Base-by-base conservation (phyloP, 176 grass and related monocot species). In the Otatea glauca region DNA sequence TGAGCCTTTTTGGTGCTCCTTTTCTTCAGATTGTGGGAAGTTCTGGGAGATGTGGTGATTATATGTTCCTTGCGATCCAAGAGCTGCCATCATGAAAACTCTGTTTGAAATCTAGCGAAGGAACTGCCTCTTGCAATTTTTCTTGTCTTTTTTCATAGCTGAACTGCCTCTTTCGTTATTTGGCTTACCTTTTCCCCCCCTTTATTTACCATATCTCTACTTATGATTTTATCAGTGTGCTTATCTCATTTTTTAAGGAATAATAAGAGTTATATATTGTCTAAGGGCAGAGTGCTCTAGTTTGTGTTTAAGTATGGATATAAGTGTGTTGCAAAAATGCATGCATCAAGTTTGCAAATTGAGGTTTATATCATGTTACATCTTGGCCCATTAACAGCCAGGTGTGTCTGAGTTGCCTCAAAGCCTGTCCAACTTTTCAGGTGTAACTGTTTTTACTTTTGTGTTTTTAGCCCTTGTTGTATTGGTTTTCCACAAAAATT, bases 221-320 rank as follows among this genome's bases (percentile, higher is more conserved):
- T 68, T 9, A 72, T 79, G 29, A 72, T 64, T 79, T 43, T 65
- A 72, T 29, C 6, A 14, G 24, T 69, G 23, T 73, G 41, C 5
- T 68, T 74, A 55, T 54, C 21, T 12, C 51, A 34, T 24, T 72
- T 47, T 25, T 43, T 20, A 58, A 24, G 15, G 34, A 72, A 72
- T 34, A 20, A 14, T 20, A 23, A 32, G 10, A 44, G 13, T 14
- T 16, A 65, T 45, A 13, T 83, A 34, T 54, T 55, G 3, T 80
- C 42, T 25, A 72, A 76, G 5, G 18, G 13, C 48, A 45, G 39
- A 13, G 45, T 56, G 23, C 44, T 64, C 71, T 55, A 61, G 2
- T 55, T 72, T 77, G 7, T 79, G 59, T 54, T 70, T 76, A 50
- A 75, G 5, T 60, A 59, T 79, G 35, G 45, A 72, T 4, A 32